Percentiles rank a stretch among this genome's conserved stretches.
Evolutionary conservation across 1,139 yeast genomes (phyloP).

Genomic region (Kurtzmaniella quercitrusa): DNA sequence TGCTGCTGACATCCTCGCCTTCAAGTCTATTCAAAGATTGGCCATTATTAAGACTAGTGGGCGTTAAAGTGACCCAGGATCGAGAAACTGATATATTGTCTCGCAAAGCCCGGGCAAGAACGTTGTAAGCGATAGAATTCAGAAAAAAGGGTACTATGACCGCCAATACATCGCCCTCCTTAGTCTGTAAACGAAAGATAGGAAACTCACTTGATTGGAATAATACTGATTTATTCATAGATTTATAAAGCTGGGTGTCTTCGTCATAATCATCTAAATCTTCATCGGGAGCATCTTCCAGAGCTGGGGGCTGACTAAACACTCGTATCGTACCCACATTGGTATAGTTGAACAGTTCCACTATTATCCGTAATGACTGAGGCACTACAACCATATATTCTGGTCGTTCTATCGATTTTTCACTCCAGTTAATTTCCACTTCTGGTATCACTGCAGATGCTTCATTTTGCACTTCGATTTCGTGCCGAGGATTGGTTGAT

Average conservation of each 20-base stretch:
- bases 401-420: neutral
- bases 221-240: conserved; percentile 14
- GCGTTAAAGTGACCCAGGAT: conserved; percentile 31
- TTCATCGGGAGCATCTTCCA: no score
- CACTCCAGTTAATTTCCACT: neutral
- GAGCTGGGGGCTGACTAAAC: conserved; percentile 7
- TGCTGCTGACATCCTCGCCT: conserved; percentile 9
- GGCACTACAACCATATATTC: conserved; percentile 9
- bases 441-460: conserved; percentile 2
- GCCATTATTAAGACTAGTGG: conserved; percentile 29
- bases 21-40: conserved; percentile 25
- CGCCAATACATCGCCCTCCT: conserved; percentile 10
- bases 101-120: conserved; percentile 22
- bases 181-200: neutral
- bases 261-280: conserved; percentile 51
- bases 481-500: conserved; percentile 49
- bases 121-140: conserved; percentile 27
- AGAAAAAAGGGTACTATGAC: conserved; percentile 28
- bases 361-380: neutral
- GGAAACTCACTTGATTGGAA: neutral
- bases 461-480: conserved; percentile 43
- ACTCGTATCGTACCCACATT: conserved; percentile 21
- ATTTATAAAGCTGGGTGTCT: conserved; percentile 50
- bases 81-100: conserved; percentile 10
- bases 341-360: conserved; percentile 5